Base-by-base conservation (phyloP, 805 yeast genomes). In the Vanderwaltozyma yarrowii region DNA sequence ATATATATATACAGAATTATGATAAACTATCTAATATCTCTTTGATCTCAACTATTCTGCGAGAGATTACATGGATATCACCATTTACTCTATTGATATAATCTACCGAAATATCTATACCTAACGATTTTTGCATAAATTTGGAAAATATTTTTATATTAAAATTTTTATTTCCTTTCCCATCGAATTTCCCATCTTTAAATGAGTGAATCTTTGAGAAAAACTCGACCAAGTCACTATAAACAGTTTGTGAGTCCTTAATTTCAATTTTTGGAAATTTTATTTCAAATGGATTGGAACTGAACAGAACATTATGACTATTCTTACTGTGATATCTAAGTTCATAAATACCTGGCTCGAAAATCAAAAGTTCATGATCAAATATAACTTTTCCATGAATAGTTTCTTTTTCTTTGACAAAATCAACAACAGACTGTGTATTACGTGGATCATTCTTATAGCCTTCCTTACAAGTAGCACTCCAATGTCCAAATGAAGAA, bases 401-500 rank as follows among this genome's bases (percentile, higher is more conserved):
- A 18, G 43, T 43, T 3, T 46, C 48, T 15, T 44, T 48, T 12
- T 21, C 6, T 3, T 25, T 27, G 12, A 4, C 17, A 18, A 33
- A 33, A 13, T 26, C 25, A 5, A 26, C 19, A 4, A 33, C 13
- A 6, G 36, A 25, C 6, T 13, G 23, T 3, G 27, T 29, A 29
- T 50, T 39, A 33, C 28, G 28, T 33, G 17, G 34, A 24, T 48
- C 54, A 35, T 39, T 40, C 14, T 54, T 47, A 44, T 65, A 70
- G 3, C 61, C 61, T 4, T 38, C 45, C 2, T 51, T 52, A 17
- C 64, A 60, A 12, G 69, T 56, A 38, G 74, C 74, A 25, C 64
- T 49, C 89, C 89, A 82, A 44, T 78, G 74, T 8, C 81, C 81
- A 25, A 69, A 58, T 11, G 87, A 78, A 10, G 82, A 66, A n/a